A percentile compares a stretch with the other conserved stretches of the same genome.
These are phyloP conservation scores for Penicillium sp. DNA, from an alignment of 2,329 filamentous ascomycete genomes.

Conservation along the genomic window DNA sequence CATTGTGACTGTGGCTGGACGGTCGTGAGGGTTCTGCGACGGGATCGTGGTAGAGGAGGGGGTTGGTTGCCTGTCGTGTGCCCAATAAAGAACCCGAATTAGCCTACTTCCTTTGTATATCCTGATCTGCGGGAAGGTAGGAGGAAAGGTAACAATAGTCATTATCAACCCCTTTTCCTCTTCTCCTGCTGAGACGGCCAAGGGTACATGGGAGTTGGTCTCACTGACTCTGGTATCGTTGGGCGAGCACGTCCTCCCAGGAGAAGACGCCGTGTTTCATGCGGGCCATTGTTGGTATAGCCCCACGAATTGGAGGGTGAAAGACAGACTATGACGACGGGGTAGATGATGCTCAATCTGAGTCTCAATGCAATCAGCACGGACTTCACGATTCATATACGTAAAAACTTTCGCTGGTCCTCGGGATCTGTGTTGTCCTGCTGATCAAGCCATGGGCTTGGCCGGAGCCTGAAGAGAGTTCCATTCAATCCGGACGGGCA, in stretches of 20 bases:
- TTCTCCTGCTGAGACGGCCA: not conserved
- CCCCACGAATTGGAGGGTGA: not conserved
- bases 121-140: not conserved
- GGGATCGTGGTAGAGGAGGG: constrained; percentile 16
- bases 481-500: constrained; percentile 14
- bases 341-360: not conserved
- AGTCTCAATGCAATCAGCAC: not conserved
- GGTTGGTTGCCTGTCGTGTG: constrained; percentile 32
- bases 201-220: not conserved
- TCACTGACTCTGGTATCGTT: constrained; percentile 41
- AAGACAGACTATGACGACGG: not conserved
- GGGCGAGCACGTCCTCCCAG: constrained; percentile 43
- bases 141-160: not conserved
- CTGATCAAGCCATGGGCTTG: constrained; percentile 12
- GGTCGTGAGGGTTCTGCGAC: constrained; percentile 10
- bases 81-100: not conserved
- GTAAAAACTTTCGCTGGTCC: not conserved
- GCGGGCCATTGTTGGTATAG: constrained; percentile 29
- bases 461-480: constrained; percentile 6
- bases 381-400: not conserved
- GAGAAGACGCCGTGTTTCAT: constrained; percentile 40
- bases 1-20: constrained; percentile 26
- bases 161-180: not conserved
- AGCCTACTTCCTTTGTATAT: not conserved
- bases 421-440: constrained; percentile 2